Base-by-base conservation (phyloP, 805 yeast genomes). In the Barnettozyma populi region DNA sequence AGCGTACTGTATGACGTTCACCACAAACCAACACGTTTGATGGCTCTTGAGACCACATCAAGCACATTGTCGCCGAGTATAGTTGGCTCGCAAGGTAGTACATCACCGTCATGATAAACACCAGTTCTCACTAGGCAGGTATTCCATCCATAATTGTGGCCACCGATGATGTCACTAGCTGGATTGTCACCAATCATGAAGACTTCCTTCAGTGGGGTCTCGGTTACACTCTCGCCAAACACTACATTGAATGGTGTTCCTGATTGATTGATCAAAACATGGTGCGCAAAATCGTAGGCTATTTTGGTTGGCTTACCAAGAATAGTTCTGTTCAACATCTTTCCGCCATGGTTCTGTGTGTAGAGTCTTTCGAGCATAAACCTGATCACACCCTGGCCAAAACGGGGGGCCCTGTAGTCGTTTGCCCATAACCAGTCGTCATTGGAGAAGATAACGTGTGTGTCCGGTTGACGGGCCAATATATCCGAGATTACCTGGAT, bases 161-260 rank as follows among this genome's bases (percentile, higher is more conserved):
- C 99, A 0, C 99, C 99, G 47, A 75, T 74, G 46, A 94, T 94
- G 63, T 94, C 99, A 44, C 90, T 79, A 25, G 84, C 94, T 4
- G 97, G 98, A 64, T 94, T 94, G 67, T 94, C 99, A 25, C 99
- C 99, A 32, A 94, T 88, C 99, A 94, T 94, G 67, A 75, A 90
- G 2, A 94, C 84, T n/a, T 75, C 66, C 34, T 71, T 68, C 56
- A 85, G 72, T n/a, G 78, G 80, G 0, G 75, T 57, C 2, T 51
- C 18, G 0, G 9, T 29, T 1, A 61, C 51, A 19, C 50, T 52
- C 27, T 57, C 47, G 11, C 65, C 66, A 8, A 61, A 53, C 23
- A 48, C 44, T 1, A 46, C 27, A 45, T 51, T 37, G 35, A 51
- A 32, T 34, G 20, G 23, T 25, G 11, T 38, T 29, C 40, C 23